Evolutionary conservation across 768 basidiomycete species (phyloP).

Genomic region (Kwoniella bestiolae): DNA sequence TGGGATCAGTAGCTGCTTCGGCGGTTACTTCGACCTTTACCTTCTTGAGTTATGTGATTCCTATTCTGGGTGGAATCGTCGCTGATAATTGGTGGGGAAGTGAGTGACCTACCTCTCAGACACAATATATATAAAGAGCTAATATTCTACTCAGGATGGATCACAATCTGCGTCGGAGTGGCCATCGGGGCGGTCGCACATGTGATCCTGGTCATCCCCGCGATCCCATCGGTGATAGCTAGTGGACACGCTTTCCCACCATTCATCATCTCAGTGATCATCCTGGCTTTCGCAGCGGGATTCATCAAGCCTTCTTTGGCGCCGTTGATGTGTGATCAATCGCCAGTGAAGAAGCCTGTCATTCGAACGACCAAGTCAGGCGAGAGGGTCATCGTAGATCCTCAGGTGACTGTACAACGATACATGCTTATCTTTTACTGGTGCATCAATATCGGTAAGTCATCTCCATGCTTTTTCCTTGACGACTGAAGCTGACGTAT

Average conservation of each 20-base stretch:
- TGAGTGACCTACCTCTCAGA: conserved; percentile 1
- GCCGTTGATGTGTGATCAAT: conserved; percentile 56
- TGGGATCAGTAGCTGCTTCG: conserved; percentile 43
- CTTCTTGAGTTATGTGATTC: conserved; percentile 52
- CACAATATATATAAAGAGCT: background rate
- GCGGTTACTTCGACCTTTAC: conserved; percentile 45
- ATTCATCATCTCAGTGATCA: conserved; percentile 50
- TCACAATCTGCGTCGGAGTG: conserved; percentile 51
- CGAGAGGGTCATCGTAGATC: conserved; percentile 54
- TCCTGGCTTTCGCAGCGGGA: conserved; percentile 54
- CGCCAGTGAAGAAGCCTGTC: conserved; percentile 44
- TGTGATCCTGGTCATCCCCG: conserved; percentile 52
- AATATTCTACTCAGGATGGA: conserved; percentile 36
- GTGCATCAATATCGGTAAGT: conserved; percentile 55
- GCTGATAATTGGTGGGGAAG: conserved; percentile 55
- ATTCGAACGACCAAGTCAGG: conserved; percentile 43
- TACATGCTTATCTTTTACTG: conserved; percentile 54
- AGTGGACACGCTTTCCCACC: conserved; percentile 29
- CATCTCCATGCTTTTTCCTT: background rate
- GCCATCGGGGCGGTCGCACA: conserved; percentile 49
- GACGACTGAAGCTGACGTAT: background rate
- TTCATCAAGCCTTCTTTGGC: conserved; percentile 57
- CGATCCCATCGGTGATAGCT: conserved; percentile 48
- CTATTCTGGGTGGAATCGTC: conserved; percentile 53
- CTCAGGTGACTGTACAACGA: conserved; percentile 47